These are phyloP conservation scores for Liriodendron chinense DNA, from an alignment of 164 flowering plant species.

Conservation along the genomic window DNA sequence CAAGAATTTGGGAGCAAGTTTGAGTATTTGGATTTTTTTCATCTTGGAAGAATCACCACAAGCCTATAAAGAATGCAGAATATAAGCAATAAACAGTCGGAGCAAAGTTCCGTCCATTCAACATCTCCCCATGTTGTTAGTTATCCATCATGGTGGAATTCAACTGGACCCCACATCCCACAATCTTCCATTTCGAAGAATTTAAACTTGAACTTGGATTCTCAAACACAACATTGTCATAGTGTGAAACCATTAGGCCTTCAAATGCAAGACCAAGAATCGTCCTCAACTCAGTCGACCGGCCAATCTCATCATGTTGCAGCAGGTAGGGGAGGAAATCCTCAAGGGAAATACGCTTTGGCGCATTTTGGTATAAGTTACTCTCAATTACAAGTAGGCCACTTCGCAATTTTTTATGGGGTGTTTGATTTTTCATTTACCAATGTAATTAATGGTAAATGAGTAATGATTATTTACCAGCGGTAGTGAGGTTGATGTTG, in stretches of 20 bases:
- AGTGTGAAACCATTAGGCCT: constrained; percentile 36
- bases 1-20: neutral
- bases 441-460: too few species aligned
- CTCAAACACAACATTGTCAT: constrained; percentile 28
- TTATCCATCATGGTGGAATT: constrained; percentile 41
- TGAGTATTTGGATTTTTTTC: neutral
- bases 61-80: constrained; percentile 26
- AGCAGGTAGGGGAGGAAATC: constrained; percentile 24
- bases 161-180: constrained; percentile 29
- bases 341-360: constrained; percentile 46
- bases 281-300: constrained; percentile 54
- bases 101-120: constrained; percentile 21
- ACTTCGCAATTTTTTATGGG: neutral
- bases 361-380: constrained; percentile 51
- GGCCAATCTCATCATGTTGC: constrained; percentile 44
- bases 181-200: constrained; percentile 28
- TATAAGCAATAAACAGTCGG: constrained; percentile 25
- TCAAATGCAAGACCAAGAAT: constrained; percentile 48
- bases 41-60: neutral
- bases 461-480: too few species aligned
- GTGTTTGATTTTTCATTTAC: too few species aligned
- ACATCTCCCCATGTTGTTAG: constrained; percentile 26
- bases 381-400: neutral
- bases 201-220: constrained; percentile 38
- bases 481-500: too few species aligned